Evolutionary conservation across 2,329 filamentous ascomycete genomes (phyloP).

Genomic region (Rutstroemia sp.): DNA sequence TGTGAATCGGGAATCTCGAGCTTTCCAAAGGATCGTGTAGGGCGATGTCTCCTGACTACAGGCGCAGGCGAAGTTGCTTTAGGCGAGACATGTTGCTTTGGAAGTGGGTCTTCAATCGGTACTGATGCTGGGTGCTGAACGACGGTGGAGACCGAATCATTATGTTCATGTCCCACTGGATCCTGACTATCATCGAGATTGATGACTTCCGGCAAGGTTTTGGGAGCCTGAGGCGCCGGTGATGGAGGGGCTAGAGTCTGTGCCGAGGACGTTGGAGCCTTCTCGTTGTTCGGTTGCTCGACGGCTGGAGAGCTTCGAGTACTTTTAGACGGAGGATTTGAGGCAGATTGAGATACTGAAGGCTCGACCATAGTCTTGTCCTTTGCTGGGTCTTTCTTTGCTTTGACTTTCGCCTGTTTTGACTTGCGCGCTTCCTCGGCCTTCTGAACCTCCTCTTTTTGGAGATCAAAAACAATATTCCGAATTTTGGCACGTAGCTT

Average conservation of each 20-base stretch:
- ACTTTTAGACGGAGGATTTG: conserved; percentile 4
- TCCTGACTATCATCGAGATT: conserved; percentile 4
- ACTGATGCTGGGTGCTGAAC: no score
- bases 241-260: neutral
- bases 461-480: conserved; percentile 54
- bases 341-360: neutral
- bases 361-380: neutral
- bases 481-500: conserved; percentile 60
- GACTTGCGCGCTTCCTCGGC: neutral
- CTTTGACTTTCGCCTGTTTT: neutral
- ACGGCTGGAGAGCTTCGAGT: neutral
- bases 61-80: neutral
- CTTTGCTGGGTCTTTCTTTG: neutral
- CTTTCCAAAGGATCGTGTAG: neutral
- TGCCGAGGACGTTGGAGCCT: neutral
- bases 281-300: neutral
- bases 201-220: neutral
- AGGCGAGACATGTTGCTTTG: neutral
- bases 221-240: neutral
- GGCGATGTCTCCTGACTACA: neutral
- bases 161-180: neutral
- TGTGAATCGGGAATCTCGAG: neutral
- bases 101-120: neutral
- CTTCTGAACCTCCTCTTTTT: conserved; percentile 43
- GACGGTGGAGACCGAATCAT: neutral